Conservation (phyloP, 495 filamentous ascomycete species). For the Hypoxylon intermedium region DNA sequence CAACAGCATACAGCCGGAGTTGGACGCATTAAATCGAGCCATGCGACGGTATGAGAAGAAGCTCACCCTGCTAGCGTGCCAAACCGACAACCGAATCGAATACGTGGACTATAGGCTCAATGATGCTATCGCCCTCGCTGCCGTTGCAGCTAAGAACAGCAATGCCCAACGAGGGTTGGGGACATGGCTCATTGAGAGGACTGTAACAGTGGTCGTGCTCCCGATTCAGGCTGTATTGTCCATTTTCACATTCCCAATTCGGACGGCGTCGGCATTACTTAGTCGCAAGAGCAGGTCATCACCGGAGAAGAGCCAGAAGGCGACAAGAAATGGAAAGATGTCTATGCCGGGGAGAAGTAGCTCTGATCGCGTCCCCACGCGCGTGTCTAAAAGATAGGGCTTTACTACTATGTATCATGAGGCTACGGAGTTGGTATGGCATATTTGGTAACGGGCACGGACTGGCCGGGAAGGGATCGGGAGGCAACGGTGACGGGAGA, state of each 20-base stretch:
- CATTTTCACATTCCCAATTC: conserved; percentile 40
- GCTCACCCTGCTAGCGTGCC: conserved; percentile 69
- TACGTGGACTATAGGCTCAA: conserved; percentile 72
- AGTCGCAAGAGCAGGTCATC: conserved; percentile 28
- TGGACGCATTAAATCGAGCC: conserved; percentile 88
- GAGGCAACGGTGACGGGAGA: not conserved
- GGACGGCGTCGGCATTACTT: conserved; percentile 34
- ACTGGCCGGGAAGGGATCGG: not conserved
- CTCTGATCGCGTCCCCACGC: conserved; percentile 38
- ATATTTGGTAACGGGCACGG: conserved; percentile 6
- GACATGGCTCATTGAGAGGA: conserved; percentile 40
- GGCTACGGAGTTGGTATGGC: conserved; percentile 2
- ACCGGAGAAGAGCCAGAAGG: conserved; percentile 23
- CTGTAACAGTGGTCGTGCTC: conserved; percentile 34
- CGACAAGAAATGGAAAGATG: conserved; percentile 20
- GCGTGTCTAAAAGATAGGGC: conserved; percentile 36
- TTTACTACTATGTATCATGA: conserved; percentile 9
- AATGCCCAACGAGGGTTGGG: conserved; percentile 39
- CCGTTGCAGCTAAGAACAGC: conserved; percentile 69
- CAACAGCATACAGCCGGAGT: conserved; percentile 73
- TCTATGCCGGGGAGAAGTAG: conserved; percentile 17
- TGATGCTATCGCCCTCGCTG: conserved; percentile 81
- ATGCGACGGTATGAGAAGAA: conserved; percentile 95
- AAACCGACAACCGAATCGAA: conserved; percentile 76
- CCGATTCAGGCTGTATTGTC: conserved; percentile 44